These are phyloP conservation scores for Penicillium samsonianum DNA, from an alignment of 495 filamentous ascomycete species.

Conservation along the genomic window DNA sequence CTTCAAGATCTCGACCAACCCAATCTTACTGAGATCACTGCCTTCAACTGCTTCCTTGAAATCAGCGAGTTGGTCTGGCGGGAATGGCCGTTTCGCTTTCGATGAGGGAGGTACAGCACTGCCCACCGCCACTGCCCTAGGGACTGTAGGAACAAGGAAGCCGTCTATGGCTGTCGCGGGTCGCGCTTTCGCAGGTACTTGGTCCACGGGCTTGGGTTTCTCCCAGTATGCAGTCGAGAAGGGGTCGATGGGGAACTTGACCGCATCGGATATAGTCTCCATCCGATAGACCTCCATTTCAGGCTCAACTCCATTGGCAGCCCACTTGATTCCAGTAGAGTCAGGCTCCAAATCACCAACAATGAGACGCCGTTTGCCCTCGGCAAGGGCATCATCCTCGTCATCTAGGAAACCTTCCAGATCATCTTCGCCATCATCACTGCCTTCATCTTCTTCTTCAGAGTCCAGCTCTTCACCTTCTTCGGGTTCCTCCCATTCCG, in stretches of 20 bases:
- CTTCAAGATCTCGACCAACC: conserved; percentile 74
- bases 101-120: conserved; percentile 16
- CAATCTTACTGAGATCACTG: conserved; percentile 72
- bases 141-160: conserved; percentile 24
- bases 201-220: conserved; percentile 35
- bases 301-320: conserved; percentile 53
- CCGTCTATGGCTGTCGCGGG: conserved; percentile 17
- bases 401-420: conserved; percentile 58
- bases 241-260: conserved; percentile 71
- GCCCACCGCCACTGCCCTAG: conserved; percentile 16
- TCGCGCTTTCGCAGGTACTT: conserved; percentile 1
- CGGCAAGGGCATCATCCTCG: conserved; percentile 46
- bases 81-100: conserved; percentile 44
- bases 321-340: conserved; percentile 80
- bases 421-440: conserved; percentile 55
- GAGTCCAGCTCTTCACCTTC: conserved; percentile 78
- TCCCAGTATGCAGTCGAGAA: conserved; percentile 84
- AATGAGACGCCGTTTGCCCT: conserved; percentile 49
- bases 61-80: conserved; percentile 62
- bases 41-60: conserved; percentile 72
- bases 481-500: conserved; percentile 85
- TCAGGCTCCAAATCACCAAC: conserved; percentile 72
- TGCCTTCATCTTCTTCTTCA: conserved; percentile 72
- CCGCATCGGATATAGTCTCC: conserved; percentile 64
- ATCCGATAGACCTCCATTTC: conserved; percentile 61